Conservation (phyloP, 257 asterid species). For the Verbena officinalis region DNA sequence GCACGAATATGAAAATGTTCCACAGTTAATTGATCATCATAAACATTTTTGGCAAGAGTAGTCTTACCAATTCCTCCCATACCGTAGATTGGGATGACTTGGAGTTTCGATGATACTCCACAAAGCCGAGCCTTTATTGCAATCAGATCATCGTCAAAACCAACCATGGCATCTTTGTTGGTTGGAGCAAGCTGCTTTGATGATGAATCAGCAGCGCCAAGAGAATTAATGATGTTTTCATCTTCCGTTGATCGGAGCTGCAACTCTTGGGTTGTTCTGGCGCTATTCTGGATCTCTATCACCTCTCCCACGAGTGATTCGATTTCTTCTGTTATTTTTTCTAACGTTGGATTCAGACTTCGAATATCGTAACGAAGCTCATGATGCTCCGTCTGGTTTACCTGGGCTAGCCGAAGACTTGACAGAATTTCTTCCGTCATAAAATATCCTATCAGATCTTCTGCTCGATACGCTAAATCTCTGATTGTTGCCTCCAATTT, state of each 20-base stretch:
- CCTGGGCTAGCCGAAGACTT: background rate
- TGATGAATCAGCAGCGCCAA: background rate
- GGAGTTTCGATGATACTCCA: background rate
- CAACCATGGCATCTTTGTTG: background rate
- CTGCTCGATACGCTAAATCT: background rate
- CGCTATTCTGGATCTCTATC: background rate
- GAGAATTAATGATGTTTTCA: too few relatives aligned
- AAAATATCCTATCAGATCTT: background rate
- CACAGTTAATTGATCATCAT: background rate
- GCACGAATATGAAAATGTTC: background rate
- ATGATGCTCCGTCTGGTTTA: background rate
- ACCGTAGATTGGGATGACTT: background rate
- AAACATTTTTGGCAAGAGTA: conserved; percentile 1
- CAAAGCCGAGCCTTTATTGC: background rate
- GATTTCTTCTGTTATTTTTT: background rate
- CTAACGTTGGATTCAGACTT: too few relatives aligned
- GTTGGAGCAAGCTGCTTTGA: background rate
- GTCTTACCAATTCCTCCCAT: conserved; percentile 13
- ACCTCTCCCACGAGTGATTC: background rate
- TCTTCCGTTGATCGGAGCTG: background rate
- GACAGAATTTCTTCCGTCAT: background rate
- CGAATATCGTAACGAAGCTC: too few relatives aligned
- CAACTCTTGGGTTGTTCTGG: too few relatives aligned
- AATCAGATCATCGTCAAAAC: background rate
- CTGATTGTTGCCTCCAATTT: background rate